phyloP scores from a whole-genome alignment of 2,329 filamentous ascomycete genomes.

The Penicillium sp. region DNA sequence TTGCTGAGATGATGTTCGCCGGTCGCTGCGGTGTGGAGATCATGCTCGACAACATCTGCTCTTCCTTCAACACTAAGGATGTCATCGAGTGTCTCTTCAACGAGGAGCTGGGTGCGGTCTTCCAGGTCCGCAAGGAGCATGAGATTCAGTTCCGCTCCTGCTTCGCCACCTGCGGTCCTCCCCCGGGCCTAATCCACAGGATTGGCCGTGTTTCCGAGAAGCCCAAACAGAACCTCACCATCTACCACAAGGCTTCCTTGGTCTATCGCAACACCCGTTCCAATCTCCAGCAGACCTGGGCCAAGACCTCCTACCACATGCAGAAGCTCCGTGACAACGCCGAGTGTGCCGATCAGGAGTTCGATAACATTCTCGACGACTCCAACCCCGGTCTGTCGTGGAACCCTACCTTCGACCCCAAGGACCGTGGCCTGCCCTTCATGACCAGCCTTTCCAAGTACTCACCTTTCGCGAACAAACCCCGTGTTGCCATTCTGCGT shows the following conservation, averaged over 20 bases:
- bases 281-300: slow-evolving; percentile 81
- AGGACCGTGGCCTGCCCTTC: slow-evolving; percentile 69
- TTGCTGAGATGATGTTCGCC: slow-evolving; percentile 98
- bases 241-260: slow-evolving; percentile 65
- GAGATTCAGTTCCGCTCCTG: slow-evolving; percentile 81
- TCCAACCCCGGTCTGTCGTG: slow-evolving; percentile 78
- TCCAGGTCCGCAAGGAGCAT: slow-evolving; percentile 83
- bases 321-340: slow-evolving; percentile 87
- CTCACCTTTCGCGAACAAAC: slow-evolving; percentile 56
- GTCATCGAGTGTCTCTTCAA: slow-evolving; percentile 82
- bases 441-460: slow-evolving; percentile 56
- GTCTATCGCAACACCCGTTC: slow-evolving; percentile 65
- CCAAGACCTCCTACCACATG: slow-evolving; percentile 82
- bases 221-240: slow-evolving; percentile 68
- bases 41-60: slow-evolving; percentile 64
- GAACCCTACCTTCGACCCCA: slow-evolving; percentile 72
- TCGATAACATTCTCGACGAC: slow-evolving; percentile 66
- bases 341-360: slow-evolving; percentile 78
- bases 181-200: slow-evolving; percentile 72
- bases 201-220: slow-evolving; percentile 68
- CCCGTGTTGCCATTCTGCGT: slow-evolving; percentile 82
- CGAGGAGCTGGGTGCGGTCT: slow-evolving; percentile 91
- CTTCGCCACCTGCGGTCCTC: slow-evolving; percentile 85
- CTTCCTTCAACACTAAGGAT: slow-evolving; percentile 57
- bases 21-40: slow-evolving; percentile 84